Evolutionary conservation across 78 protist species (phyloP).

Genomic region (Tieghemostelium lacteum): DNA sequence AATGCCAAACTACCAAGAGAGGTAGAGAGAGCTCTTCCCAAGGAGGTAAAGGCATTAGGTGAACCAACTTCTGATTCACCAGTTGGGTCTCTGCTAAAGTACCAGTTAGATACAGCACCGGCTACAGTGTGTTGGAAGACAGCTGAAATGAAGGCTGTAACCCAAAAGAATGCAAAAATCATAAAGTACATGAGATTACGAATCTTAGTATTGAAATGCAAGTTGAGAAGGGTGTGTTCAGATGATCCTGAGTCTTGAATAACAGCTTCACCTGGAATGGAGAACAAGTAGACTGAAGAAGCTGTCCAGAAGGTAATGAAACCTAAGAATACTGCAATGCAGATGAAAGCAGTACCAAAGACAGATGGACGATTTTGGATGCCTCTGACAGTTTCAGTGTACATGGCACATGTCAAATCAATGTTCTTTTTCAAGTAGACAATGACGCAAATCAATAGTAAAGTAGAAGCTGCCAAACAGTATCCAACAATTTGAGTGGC

Average conservation of each 20-base stretch:
- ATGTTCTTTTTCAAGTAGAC: slow-evolving; percentile 44
- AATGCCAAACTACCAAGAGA: slow-evolving; percentile 69
- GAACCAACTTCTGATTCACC: slow-evolving; percentile 33
- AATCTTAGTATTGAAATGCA: slow-evolving; percentile 64
- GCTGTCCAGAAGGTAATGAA: slow-evolving; percentile 78
- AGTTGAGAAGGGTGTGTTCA: not conserved
- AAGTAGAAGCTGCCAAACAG: slow-evolving; percentile 21
- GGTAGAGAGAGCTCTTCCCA: slow-evolving; percentile 40
- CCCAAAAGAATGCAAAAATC: slow-evolving; percentile 82
- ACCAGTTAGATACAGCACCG: slow-evolving; percentile 82
- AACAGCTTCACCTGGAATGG: slow-evolving; percentile 65
- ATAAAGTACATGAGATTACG: slow-evolving; percentile 69
- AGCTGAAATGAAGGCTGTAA: slow-evolving; percentile 44
- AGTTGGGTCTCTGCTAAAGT: slow-evolving; percentile 53
- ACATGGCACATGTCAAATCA: slow-evolving; percentile 80
- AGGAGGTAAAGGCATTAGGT: slow-evolving; percentile 23
- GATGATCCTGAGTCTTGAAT: not conserved
- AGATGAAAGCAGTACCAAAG: slow-evolving; percentile 14
- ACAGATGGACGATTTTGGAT: slow-evolving; percentile 68
- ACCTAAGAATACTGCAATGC: slow-evolving; percentile 47
- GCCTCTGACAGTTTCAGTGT: slow-evolving; percentile 76
- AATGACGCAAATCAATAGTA: slow-evolving; percentile 23
- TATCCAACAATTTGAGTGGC: slow-evolving; percentile 56
- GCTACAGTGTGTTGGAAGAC: slow-evolving; percentile 79
- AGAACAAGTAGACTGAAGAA: slow-evolving; percentile 65